phyloP scores from a whole-genome alignment of 305 asterid species.

The Fraxinus platypoda region DNA sequence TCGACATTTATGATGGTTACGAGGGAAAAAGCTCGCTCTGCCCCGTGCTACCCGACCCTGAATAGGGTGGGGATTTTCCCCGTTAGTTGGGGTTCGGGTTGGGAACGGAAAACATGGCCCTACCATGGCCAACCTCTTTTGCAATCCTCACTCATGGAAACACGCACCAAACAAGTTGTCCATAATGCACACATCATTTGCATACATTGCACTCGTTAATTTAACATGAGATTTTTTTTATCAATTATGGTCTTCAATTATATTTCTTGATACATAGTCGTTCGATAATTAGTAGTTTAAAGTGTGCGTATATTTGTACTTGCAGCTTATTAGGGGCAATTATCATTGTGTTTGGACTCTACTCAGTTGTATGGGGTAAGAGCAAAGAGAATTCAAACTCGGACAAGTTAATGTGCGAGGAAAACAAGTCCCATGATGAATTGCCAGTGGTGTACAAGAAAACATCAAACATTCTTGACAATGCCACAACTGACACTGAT shows the following conservation, averaged over 20 bases:
- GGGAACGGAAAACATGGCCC: not conserved
- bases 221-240: not conserved
- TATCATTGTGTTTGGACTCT: constrained; percentile 76
- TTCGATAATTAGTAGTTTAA: not conserved
- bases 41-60: not conserved
- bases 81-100: not conserved
- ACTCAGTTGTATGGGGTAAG: constrained; percentile 89
- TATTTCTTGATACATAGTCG: not conserved
- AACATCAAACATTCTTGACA: constrained; percentile 1
- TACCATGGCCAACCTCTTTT: not conserved
- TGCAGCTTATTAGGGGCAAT: constrained; percentile 76
- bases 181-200: not conserved
- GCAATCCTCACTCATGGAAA: not conserved
- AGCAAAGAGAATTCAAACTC: constrained; percentile 50
- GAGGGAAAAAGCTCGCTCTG: not conserved
- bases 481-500: constrained; percentile 18
- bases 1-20: not conserved
- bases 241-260: not conserved
- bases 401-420: constrained; percentile 27
- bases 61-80: not conserved
- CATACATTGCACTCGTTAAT: not conserved
- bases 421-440: constrained; percentile 27
- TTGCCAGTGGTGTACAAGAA: constrained; percentile 38
- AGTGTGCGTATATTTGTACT: not conserved
- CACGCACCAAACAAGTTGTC: not conserved